A percentile compares a stretch with the other conserved stretches of the same genome.
phyloP scores from a whole-genome alignment of 257 asterid genomes.

The Solanum chilense region DNA sequence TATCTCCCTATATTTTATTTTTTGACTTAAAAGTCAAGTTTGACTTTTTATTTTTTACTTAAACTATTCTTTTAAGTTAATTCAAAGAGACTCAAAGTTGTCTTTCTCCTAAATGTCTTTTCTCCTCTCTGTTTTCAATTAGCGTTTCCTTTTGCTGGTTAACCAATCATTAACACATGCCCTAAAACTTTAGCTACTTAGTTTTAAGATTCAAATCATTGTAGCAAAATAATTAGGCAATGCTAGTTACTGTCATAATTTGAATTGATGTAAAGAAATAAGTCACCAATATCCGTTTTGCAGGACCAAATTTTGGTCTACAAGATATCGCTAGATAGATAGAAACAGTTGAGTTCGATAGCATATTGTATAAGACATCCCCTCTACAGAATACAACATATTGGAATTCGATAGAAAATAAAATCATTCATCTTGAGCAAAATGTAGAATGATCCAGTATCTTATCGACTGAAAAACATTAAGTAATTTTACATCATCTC shows the following conservation, averaged over 20 bases:
- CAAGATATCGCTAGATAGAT: not conserved
- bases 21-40: too few relatives aligned
- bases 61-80: too few relatives aligned
- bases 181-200: not conserved
- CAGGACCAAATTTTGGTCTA: not conserved
- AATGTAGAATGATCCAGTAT: not conserved
- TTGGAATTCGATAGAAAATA: not conserved
- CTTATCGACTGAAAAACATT: not conserved
- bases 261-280: not conserved
- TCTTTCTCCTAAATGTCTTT: not conserved
- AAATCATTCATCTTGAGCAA: not conserved
- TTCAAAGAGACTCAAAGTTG: not conserved
- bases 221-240: not conserved
- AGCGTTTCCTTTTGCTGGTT: not conserved
- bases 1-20: too few relatives aligned
- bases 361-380: not conserved
- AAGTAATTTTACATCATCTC: not conserved
- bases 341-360: not conserved
- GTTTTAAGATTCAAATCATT: not conserved
- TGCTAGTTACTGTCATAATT: not conserved
- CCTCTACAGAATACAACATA: not conserved
- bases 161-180: not conserved
- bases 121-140: not conserved
- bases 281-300: not conserved
- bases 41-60: too few relatives aligned